Evolutionary conservation across 768 basidiomycete genomes (phyloP).

Genomic region (Tricholoma sp.): DNA sequence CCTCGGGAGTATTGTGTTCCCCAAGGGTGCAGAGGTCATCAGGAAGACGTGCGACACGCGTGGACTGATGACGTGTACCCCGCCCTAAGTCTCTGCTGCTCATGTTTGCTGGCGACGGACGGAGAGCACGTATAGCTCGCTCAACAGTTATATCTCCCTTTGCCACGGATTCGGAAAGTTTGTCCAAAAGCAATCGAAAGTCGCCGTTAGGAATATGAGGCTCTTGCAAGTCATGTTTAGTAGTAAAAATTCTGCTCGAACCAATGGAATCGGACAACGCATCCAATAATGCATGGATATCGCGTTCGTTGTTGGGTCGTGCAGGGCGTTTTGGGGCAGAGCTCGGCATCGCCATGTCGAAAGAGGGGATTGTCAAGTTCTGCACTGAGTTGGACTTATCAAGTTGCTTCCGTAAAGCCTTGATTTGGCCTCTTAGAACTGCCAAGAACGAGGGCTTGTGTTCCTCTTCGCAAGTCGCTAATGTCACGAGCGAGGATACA

Average conservation of each 20-base stretch:
- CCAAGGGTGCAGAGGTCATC: too few relatives aligned
- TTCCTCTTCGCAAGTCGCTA: conserved; percentile 47
- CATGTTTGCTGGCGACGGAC: neutral
- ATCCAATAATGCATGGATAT: conserved; percentile 14
- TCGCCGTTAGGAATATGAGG: neutral
- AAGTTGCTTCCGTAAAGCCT: conserved; percentile 58
- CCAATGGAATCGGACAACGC: conserved; percentile 4
- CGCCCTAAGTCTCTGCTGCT: neutral
- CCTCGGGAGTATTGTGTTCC: neutral
- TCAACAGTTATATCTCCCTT: neutral
- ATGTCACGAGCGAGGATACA: conserved; percentile 65
- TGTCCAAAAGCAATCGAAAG: conserved; percentile 12
- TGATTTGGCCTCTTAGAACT: conserved; percentile 55
- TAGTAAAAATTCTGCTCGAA: neutral
- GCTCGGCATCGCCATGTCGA: neutral
- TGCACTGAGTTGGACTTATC: conserved; percentile 32
- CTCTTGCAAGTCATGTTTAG: neutral
- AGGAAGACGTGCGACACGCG: neutral
- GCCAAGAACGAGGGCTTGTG: conserved; percentile 46
- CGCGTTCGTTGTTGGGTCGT: conserved; percentile 9
- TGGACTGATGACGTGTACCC: neutral
- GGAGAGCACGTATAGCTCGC: neutral
- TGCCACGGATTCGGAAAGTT: conserved; percentile 3
- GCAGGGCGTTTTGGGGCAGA: neutral
- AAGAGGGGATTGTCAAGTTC: neutral